A percentile compares a stretch with the other conserved stretches of the same genome.
Evolutionary conservation across 108 stramenopile species (phyloP).

Genomic region (Cyclotella cryptica): DNA sequence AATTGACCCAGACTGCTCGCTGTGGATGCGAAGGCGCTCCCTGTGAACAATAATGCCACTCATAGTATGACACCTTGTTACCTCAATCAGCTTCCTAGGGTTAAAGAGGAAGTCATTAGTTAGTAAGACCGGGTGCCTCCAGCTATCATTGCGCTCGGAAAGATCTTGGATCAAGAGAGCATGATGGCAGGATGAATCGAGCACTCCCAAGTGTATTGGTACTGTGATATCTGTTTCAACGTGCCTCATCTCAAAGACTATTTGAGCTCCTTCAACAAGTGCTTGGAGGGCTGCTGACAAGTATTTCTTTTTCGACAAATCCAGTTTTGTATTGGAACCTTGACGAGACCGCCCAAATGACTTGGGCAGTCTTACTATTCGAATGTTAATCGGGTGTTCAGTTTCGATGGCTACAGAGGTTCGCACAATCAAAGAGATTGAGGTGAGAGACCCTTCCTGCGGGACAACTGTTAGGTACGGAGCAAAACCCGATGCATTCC

Average conservation of each 20-base stretch:
- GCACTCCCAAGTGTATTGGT: slow-evolving; percentile 25
- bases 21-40: slow-evolving; percentile 30
- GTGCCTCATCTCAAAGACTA: slow-evolving; percentile 32
- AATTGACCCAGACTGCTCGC: not conserved
- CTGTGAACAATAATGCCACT: slow-evolving; percentile 35
- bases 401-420: slow-evolving; percentile 12
- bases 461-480: slow-evolving; percentile 28
- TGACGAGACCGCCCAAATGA: not conserved
- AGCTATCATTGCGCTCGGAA: slow-evolving; percentile 10
- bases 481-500: slow-evolving; percentile 27
- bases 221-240: slow-evolving; percentile 1
- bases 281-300: slow-evolving; percentile 16
- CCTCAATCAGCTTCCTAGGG: slow-evolving; percentile 18
- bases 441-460: slow-evolving; percentile 8
- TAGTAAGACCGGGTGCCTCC: slow-evolving; percentile 44
- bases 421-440: slow-evolving; percentile 16
- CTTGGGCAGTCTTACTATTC: slow-evolving; percentile 29
- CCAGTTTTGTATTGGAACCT: slow-evolving; percentile 13
- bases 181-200: slow-evolving; percentile 18
- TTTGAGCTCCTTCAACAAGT: slow-evolving; percentile 32
- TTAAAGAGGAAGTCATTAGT: slow-evolving; percentile 45
- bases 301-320: slow-evolving; percentile 30
- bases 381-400: slow-evolving; percentile 29
- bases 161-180: slow-evolving; percentile 37
- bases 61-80: slow-evolving; percentile 32